Conservation (phyloP, 2,329 filamentous ascomycete genomes). For the Epichloe gansuensis region DNA sequence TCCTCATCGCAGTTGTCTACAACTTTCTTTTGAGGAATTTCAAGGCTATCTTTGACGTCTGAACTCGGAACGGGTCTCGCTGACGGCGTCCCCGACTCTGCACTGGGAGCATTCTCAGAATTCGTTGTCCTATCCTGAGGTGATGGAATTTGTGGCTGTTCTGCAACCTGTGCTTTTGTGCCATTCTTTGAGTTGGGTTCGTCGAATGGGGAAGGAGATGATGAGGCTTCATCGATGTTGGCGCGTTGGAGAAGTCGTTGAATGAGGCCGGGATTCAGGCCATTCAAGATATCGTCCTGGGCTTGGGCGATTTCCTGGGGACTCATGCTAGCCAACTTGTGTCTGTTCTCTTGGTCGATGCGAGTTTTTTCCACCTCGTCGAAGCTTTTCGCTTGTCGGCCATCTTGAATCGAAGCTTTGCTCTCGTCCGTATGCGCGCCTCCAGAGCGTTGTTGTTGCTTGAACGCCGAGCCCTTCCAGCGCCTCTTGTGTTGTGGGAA, state of each 20-base stretch:
- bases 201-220: conserved; percentile 32
- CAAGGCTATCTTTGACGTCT: background rate
- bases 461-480: conserved; percentile 63
- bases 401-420: background rate
- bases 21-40: conserved; percentile 15
- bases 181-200: background rate
- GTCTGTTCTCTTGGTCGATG: conserved; percentile 76
- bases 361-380: conserved; percentile 49
- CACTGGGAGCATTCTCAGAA: background rate
- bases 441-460: conserved; percentile 38
- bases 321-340: conserved; percentile 66
- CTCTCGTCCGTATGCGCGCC: background rate
- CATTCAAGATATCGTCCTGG: conserved; percentile 66
- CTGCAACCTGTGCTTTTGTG: background rate
- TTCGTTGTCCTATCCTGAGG: background rate
- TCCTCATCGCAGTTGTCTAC: conserved; percentile 28
- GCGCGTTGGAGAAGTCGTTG: conserved; percentile 65
- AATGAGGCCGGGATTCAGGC: conserved; percentile 62
- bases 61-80: background rate
- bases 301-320: conserved; percentile 70
- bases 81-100: background rate
- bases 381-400: conserved; percentile 11
- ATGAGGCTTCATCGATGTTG: conserved; percentile 53
- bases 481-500: conserved; percentile 87
- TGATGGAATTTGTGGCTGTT: background rate